phyloP scores from a whole-genome alignment of 129 eudicot genomes.

The Kitagawia praeruptora region DNA sequence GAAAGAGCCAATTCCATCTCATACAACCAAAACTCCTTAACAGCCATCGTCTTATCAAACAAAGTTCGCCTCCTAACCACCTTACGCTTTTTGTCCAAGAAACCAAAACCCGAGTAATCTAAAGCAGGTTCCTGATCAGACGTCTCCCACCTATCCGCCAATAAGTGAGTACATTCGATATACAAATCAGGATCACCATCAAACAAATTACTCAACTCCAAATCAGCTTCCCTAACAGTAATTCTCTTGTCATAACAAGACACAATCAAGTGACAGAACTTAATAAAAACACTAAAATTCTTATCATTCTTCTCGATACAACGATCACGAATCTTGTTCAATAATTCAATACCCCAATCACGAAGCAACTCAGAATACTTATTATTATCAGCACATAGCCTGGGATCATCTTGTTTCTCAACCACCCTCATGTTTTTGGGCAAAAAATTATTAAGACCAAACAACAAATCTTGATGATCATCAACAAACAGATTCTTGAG shows the following conservation, averaged over 20 bases:
- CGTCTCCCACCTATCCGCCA: background rate
- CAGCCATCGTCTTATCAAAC: background rate
- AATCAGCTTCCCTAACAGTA: background rate
- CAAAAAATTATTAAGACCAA: background rate
- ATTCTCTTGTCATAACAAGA: background rate
- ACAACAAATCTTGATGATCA: too few species aligned
- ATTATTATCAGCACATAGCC: background rate
- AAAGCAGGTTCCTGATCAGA: background rate
- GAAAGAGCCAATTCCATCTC: background rate
- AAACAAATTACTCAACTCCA: background rate
- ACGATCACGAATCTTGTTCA: background rate
- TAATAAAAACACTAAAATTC: background rate
- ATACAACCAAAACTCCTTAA: background rate
- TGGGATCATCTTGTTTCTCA: background rate
- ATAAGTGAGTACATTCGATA: background rate
- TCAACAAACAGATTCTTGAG: too few species aligned
- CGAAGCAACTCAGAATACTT: background rate
- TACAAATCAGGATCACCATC: background rate
- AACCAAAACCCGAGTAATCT: background rate
- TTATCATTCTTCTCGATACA: background rate
- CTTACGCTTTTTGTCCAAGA: background rate
- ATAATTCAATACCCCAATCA: background rate
- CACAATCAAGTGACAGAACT: background rate
- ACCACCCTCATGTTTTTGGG: background rate
- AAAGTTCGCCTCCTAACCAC: background rate